These are phyloP conservation scores for Stylonectria norvegica DNA, from an alignment of 2,329 filamentous ascomycete genomes.

Conservation along the genomic window DNA sequence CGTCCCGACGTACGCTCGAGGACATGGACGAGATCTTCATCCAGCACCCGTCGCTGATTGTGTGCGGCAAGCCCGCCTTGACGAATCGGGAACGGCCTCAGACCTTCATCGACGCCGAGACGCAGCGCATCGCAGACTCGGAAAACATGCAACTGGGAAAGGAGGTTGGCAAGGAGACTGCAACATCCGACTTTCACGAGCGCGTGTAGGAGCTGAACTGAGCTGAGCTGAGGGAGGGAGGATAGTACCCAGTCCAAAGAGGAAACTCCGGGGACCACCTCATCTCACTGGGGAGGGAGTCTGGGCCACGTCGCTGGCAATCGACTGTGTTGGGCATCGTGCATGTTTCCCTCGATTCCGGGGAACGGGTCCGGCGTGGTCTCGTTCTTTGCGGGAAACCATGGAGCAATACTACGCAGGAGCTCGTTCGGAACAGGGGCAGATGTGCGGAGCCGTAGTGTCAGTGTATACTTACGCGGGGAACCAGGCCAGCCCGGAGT, in stretches of 20 bases:
- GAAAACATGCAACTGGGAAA: conserved; percentile 4
- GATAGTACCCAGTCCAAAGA: not conserved
- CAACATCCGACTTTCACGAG: conserved; percentile 3
- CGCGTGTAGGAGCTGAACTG: conserved; percentile 5
- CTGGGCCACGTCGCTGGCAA: no score
- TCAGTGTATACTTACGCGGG: not conserved
- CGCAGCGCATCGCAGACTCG: conserved; percentile 23
- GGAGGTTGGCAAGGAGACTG: not conserved
- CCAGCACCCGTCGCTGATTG: conserved; percentile 28
- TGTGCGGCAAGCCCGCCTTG: conserved; percentile 31
- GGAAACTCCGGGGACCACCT: not conserved
- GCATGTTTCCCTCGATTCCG: no score
- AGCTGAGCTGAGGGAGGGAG: no score
- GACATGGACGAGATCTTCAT: conserved; percentile 46
- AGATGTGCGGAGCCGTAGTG: not conserved
- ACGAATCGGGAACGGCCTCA: conserved; percentile 36
- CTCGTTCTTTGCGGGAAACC: no score
- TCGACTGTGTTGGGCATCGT: no score
- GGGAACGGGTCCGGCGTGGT: no score
- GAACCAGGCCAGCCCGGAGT: not conserved
- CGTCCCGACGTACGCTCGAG: conserved; percentile 43
- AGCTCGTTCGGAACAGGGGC: no score
- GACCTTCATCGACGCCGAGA: conserved; percentile 35
- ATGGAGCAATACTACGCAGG: no score
- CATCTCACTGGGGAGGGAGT: not conserved